These are phyloP conservation scores for Sphagnurus paluster DNA, from an alignment of 1,284 basidiomycete genomes.

Conservation along the genomic window DNA sequence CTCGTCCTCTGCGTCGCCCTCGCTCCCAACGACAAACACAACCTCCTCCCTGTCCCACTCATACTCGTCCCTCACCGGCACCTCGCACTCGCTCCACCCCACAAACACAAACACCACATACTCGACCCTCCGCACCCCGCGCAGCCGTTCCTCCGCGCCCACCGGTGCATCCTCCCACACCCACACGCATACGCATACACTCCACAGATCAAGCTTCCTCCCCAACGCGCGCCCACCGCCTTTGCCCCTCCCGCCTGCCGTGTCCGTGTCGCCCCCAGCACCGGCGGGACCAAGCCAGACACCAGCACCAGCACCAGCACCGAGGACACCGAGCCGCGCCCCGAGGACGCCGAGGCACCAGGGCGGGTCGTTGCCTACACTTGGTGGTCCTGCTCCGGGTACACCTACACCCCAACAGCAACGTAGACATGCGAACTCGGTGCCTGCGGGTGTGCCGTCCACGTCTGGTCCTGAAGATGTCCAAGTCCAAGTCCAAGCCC, in stretches of 20 bases:
- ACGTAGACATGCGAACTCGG: too few relatives aligned
- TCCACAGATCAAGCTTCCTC: too few relatives aligned
- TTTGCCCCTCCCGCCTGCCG: neutral
- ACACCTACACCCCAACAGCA: too few relatives aligned
- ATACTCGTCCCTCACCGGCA: neutral
- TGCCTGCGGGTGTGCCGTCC: too few relatives aligned
- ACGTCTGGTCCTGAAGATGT: too few relatives aligned
- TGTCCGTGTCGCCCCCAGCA: neutral
- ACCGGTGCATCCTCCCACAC: conserved; percentile 4
- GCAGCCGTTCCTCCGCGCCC: neutral
- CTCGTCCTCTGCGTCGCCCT: conserved; percentile 1
- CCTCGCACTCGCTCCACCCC: neutral
- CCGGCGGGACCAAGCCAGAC: too few relatives aligned
- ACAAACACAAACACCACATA: neutral
- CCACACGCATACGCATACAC: conserved; percentile 9
- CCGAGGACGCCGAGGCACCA: too few relatives aligned
- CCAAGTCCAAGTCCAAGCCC: too few relatives aligned
- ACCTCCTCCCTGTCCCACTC: neutral
- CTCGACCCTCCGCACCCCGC: neutral
- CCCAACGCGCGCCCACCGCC: neutral
- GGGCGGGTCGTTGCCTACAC: too few relatives aligned
- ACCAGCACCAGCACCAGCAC: too few relatives aligned
- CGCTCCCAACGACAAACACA: neutral
- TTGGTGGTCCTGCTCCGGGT: too few relatives aligned
- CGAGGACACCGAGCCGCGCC: too few relatives aligned